These are phyloP conservation scores for Albugo candida DNA, from an alignment of 352 stramenopile genomes.

Conservation along the genomic window DNA sequence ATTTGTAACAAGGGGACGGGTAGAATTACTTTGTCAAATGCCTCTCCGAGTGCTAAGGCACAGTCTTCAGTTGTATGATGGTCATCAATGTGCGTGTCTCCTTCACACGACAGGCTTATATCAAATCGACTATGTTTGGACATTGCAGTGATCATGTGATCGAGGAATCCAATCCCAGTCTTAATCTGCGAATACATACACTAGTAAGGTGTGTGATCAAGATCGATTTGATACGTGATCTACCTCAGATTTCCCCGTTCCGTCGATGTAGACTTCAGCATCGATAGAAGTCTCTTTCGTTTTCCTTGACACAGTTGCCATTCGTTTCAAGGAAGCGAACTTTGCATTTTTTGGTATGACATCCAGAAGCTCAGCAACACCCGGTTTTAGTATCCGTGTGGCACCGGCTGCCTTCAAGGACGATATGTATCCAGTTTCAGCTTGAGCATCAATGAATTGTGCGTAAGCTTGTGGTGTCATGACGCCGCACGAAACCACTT, in stretches of 20 bases:
- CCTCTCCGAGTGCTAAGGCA: conserved; percentile 83
- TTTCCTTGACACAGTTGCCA: conserved; percentile 12
- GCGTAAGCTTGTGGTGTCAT: conserved; percentile 74
- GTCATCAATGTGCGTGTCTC: conserved; percentile 92
- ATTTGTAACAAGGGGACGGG: neutral
- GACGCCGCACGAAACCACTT: conserved; percentile 56
- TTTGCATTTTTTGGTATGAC: conserved; percentile 18
- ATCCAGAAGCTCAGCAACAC: conserved; percentile 68
- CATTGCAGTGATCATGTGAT: conserved; percentile 82
- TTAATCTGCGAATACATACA: conserved; percentile 19
- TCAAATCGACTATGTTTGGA: conserved; percentile 84
- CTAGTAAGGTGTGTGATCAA: neutral
- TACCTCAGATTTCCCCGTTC: conserved; percentile 64
- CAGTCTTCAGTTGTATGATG: conserved; percentile 94
- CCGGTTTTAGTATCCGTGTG: conserved; percentile 36
- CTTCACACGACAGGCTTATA: conserved; percentile 74
- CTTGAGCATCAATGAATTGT: conserved; percentile 47
- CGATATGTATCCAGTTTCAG: conserved; percentile 19
- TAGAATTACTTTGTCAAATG: conserved; percentile 47
- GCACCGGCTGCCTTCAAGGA: conserved; percentile 39
- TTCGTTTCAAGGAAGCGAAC: neutral
- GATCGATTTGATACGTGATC: neutral
- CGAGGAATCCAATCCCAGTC: conserved; percentile 83
- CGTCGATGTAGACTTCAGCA: conserved; percentile 74
- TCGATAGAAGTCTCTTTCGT: conserved; percentile 92